Base-by-base conservation (phyloP, 441 rosid genomes). In the Francoa sonchifolia region DNA sequence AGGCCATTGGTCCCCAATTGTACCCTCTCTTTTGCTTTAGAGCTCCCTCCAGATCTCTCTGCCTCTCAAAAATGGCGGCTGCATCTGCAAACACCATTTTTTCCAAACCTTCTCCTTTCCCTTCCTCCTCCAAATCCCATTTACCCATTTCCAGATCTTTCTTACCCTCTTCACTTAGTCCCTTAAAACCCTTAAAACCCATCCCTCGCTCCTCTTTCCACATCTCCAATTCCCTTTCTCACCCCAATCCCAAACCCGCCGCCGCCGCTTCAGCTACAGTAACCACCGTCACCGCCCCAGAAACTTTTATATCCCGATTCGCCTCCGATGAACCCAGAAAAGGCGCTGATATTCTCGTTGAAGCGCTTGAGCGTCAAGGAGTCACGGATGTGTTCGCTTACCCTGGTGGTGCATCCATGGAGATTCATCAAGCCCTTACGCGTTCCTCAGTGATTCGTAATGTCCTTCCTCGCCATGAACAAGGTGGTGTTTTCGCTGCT, bases 401-500 rank as follows among this genome's bases (percentile, higher is more conserved):
- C 39, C 97, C 94, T 0, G 94, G 97, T 3, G 94, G 97, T 8
- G 94, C 95, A 0, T 84, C 97, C 6, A 5, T 79, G 95, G 95
- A 84, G 84, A 85, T 89, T 60, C 98, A 85, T 58, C 96, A 85
- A 50, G 94, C 94, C 6, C 64, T 89, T 47, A 82, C 96, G 6
- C 92, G 94, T 41, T 77, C 98, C 10, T 13, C 40, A 12, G 39
- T 32, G 7, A 89, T 89, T 52, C 75, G 81, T 10, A 89, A 85
- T 42, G 75, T 77, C 47, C 86, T 82, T 11, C 94, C 98, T 0
- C 84, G 98, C 13, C 98, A 89, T 43, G 98, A 89, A 25, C 98
- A 89, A 51, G 98, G 94, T 7, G 95, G 96, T 6, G 50, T 89
- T 34, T 89, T 89, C 21, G 92, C 94, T 0, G 96, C 98, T 0